Evolutionary conservation across 2,329 filamentous ascomycete species (phyloP).

Genomic region (Helotiales sp.): DNA sequence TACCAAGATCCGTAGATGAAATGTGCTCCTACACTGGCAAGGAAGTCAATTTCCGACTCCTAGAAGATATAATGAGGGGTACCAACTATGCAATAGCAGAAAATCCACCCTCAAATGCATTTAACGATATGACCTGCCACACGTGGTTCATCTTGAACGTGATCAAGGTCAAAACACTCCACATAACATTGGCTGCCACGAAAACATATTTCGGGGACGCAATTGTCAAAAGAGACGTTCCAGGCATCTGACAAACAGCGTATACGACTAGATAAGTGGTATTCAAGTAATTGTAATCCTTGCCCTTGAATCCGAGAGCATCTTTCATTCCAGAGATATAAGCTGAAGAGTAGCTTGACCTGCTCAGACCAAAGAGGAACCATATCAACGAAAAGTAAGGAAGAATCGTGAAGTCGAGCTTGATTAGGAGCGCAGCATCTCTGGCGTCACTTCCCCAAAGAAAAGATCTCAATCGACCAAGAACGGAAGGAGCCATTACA

Average conservation of each 20-base stretch:
- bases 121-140: conserved; percentile 45
- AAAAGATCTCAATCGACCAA: conserved; percentile 1
- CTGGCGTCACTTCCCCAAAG: conserved; percentile 12
- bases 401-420: conserved; percentile 40
- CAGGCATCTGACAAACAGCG: conserved; percentile 45
- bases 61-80: no score
- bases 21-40: conserved; percentile 44
- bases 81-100: conserved; percentile 45
- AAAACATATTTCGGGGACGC: conserved; percentile 43
- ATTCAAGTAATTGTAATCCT: conserved; percentile 43
- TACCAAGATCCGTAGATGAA: conserved; percentile 48
- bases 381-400: conserved; percentile 48
- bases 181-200: conserved; percentile 43
- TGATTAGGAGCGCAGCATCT: conserved; percentile 27
- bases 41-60: no score
- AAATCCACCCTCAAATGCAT: conserved; percentile 45
- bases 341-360: conserved; percentile 43
- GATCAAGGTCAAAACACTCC: conserved; percentile 45
- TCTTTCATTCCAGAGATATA: conserved; percentile 41
- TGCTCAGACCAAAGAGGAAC: conserved; percentile 42
- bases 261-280: conserved; percentile 43
- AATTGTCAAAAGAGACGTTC: conserved; percentile 39
- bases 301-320: conserved; percentile 39
- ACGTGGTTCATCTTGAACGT: conserved; percentile 44
- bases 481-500: not conserved